Evolutionary conservation across 306 rosid species (phyloP).

Genomic region (Cicer pinnatifidum): DNA sequence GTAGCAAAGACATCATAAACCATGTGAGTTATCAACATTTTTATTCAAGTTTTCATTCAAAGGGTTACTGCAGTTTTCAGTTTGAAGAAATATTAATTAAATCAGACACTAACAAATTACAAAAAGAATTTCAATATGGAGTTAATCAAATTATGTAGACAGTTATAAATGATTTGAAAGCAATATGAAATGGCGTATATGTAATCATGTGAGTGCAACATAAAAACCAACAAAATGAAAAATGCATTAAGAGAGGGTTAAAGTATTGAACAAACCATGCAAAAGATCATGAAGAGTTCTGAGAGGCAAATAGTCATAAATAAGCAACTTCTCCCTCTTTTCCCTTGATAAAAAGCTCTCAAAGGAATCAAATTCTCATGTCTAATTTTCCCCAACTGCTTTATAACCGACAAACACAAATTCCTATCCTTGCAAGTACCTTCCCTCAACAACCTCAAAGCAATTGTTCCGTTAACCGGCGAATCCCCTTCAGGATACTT

Average conservation of each 20-base stretch:
- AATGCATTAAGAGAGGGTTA: conserved; percentile 1
- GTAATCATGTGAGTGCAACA: not conserved
- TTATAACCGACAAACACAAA: conserved; percentile 73
- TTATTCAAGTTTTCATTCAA: not conserved
- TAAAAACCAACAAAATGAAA: conserved; percentile 4
- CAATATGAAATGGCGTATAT: no score
- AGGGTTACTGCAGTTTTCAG: not conserved
- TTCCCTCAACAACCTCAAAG: conserved; percentile 88
- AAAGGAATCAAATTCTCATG: conserved; percentile 95
- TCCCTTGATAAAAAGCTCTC: conserved; percentile 96
- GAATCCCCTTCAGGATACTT: no score
- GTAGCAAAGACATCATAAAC: not conserved
- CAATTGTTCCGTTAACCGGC: conserved; percentile 82
- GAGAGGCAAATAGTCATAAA: conserved; percentile 78
- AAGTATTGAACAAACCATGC: conserved; percentile 65
- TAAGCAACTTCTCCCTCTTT: conserved; percentile 95
- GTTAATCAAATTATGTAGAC: not conserved
- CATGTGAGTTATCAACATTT: conserved; percentile 14
- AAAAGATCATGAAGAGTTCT: conserved; percentile 80
- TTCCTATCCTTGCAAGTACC: conserved; percentile 88
- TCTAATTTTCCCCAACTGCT: conserved; percentile 84
- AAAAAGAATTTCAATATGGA: not conserved
- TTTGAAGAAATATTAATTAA: conserved; percentile 26
- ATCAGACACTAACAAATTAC: not conserved
- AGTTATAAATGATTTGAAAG: no score